These are phyloP conservation scores for Pseudogymnoascus sp. DNA, from an alignment of 2,329 filamentous ascomycete genomes.

Conservation along the genomic window DNA sequence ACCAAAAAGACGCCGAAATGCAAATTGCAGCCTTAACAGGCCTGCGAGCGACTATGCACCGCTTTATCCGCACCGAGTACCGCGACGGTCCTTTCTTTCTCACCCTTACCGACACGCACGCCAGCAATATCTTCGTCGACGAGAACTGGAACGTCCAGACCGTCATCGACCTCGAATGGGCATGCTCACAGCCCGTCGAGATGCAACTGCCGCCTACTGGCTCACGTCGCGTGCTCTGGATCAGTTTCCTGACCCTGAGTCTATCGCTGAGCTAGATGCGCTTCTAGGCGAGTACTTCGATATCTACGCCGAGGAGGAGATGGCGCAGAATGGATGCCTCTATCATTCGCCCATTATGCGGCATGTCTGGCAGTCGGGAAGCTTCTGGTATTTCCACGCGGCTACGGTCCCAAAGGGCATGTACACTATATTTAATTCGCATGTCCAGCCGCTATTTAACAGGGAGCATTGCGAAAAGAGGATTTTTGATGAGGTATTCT, in stretches of 20 bases:
- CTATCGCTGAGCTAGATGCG: constrained; percentile 3
- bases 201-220: constrained; percentile 24
- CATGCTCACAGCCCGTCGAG: constrained; percentile 25
- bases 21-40: constrained; percentile 14
- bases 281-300: constrained; percentile 12
- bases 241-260: constrained; percentile 1
- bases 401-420: constrained; percentile 17
- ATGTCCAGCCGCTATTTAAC: constrained; percentile 18
- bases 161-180: constrained; percentile 30
- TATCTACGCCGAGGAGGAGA: constrained; percentile 13
- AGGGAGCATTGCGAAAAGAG: constrained; percentile 13
- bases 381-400: constrained; percentile 20
- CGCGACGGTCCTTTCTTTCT: constrained; percentile 19
- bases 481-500: constrained; percentile 11
- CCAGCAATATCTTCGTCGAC: constrained; percentile 29
- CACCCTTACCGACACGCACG: constrained; percentile 26
- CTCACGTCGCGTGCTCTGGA: constrained; percentile 17
- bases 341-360: constrained; percentile 13
- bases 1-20: constrained; percentile 11
- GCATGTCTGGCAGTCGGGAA: constrained; percentile 12
- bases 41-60: constrained; percentile 9
- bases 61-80: constrained; percentile 11
- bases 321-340: constrained; percentile 7
- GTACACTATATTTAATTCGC: constrained; percentile 16
- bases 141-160: constrained; percentile 27